These are phyloP conservation scores for Saccharomyces paradoxus DNA, from an alignment of 805 yeast species.

Conservation along the genomic window DNA sequence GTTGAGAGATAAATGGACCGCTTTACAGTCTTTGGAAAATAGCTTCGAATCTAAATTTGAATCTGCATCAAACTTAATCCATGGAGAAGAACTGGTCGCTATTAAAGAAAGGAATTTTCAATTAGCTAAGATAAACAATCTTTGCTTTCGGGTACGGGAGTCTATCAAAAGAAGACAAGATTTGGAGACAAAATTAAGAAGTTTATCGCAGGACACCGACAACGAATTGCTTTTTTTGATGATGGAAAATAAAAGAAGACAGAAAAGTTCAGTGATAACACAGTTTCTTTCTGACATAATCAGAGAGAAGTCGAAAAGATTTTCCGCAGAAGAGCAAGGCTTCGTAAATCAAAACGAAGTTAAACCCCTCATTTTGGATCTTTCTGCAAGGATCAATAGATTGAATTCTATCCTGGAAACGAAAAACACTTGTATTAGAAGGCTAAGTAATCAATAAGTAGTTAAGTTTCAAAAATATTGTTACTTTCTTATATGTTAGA, in stretches of 20 bases:
- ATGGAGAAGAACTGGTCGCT: neutral
- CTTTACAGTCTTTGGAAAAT: neutral
- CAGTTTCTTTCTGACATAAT: constrained; percentile 45
- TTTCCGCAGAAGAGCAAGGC: constrained; percentile 58
- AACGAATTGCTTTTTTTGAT: neutral
- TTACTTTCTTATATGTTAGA: neutral
- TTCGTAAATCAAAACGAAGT: constrained; percentile 42
- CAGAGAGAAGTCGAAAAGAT: constrained; percentile 52
- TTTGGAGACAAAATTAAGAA: constrained; percentile 38
- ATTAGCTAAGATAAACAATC: neutral
- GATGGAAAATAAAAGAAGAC: constrained; percentile 24
- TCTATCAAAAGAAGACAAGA: constrained; percentile 57
- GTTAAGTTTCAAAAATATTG: neutral
- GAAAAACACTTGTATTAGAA: constrained; percentile 41
- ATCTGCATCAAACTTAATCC: neutral
- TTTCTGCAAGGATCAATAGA: constrained; percentile 47
- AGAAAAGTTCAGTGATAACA: constrained; percentile 34
- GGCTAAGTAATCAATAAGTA: constrained; percentile 13
- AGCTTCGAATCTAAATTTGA: neutral
- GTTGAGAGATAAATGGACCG: neutral
- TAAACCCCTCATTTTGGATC: constrained; percentile 41
- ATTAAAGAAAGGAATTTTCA: neutral
- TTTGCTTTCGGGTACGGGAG: constrained; percentile 37
- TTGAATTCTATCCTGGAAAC: constrained; percentile 38
- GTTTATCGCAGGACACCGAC: neutral